Evolutionary conservation across 1,284 basidiomycete genomes (phyloP).

Genomic region (Pseudozyma hubeiensis): DNA sequence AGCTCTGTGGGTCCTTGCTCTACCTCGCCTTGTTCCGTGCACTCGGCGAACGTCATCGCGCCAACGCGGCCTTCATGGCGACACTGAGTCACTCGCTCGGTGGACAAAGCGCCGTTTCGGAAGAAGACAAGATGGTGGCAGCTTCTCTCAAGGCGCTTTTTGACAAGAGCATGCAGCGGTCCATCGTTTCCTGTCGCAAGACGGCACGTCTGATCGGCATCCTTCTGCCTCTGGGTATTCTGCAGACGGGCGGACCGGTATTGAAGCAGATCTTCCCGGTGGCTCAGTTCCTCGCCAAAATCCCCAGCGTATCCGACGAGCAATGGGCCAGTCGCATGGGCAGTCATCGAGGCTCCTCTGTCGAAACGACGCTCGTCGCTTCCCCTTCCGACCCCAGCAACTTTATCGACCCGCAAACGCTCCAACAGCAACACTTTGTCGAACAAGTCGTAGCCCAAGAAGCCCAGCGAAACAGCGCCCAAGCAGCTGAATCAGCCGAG

Average conservation of each 20-base stretch:
- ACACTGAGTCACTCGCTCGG: conserved; percentile 36
- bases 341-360: conserved; percentile 4
- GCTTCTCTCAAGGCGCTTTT: conserved; percentile 48
- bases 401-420: conserved; percentile 38
- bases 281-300: conserved; percentile 58
- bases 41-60: conserved; percentile 49
- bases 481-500: not conserved
- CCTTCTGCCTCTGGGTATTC: conserved; percentile 47
- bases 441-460: conserved; percentile 13
- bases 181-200: conserved; percentile 51
- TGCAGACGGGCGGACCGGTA: conserved; percentile 58
- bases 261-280: conserved; percentile 55
- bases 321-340: conserved; percentile 23
- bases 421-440: conserved; percentile 27
- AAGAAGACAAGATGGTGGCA: conserved; percentile 47
- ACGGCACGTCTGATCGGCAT: conserved; percentile 52
- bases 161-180: conserved; percentile 47
- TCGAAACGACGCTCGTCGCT: not conserved
- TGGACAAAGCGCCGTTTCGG: conserved; percentile 26
- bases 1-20: conserved; percentile 53
- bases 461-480: conserved; percentile 12
- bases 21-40: conserved; percentile 55
- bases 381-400: conserved; percentile 10
- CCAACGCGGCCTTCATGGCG: conserved; percentile 50
- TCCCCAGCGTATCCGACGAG: conserved; percentile 44